Conservation (phyloP, 1,139 yeast genomes). For the Debaryomycetaceae sp. region DNA sequence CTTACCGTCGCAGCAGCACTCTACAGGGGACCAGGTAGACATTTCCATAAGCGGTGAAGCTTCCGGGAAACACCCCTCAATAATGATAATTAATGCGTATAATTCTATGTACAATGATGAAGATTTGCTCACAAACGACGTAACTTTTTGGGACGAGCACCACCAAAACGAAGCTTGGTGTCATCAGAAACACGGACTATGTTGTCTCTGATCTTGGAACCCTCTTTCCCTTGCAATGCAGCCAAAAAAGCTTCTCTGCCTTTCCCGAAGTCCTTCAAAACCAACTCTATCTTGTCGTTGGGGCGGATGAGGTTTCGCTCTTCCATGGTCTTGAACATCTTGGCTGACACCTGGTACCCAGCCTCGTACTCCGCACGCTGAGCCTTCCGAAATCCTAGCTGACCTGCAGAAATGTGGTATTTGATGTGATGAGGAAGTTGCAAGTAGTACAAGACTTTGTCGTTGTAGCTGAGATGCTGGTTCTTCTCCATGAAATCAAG, state of each 20-base stretch:
- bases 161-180: conserved; percentile 87
- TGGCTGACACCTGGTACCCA: conserved; percentile 79
- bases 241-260: conserved; percentile 86
- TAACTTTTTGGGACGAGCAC: conserved; percentile 77
- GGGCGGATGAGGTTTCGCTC: conserved; percentile 51
- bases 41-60: too few relatives aligned
- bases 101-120: conserved; percentile 2
- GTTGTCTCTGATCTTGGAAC: conserved; percentile 59
- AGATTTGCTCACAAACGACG: conserved; percentile 59
- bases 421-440: conserved; percentile 77
- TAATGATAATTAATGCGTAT: neutral
- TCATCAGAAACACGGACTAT: conserved; percentile 71
- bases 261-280: conserved; percentile 79
- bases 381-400: conserved; percentile 71
- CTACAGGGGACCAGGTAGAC: too few relatives aligned
- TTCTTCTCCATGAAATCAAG: conserved; percentile 55
- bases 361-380: conserved; percentile 93
- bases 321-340: conserved; percentile 68
- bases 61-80: too few relatives aligned
- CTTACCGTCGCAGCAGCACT: too few relatives aligned
- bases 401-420: conserved; percentile 66
- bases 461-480: conserved; percentile 60
- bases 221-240: conserved; percentile 89
- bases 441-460: conserved; percentile 72
- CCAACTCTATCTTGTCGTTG: conserved; percentile 63